These are phyloP conservation scores for Herpetomonas tarakana DNA, from an alignment of 208 protist genomes.

Conservation along the genomic window DNA sequence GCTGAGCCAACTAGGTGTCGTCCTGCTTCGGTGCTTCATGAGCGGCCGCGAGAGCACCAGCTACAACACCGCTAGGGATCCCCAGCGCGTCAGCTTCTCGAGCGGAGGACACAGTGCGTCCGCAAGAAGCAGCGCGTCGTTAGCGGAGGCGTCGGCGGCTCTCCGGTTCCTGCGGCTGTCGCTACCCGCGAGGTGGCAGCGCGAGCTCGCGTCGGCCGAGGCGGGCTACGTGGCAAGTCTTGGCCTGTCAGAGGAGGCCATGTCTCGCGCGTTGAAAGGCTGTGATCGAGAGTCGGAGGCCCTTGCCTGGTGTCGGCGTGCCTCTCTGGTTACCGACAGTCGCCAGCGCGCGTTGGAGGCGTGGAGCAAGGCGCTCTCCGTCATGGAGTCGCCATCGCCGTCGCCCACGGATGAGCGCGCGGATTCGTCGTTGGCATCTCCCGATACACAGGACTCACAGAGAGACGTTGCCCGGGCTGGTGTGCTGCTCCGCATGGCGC, in stretches of 20 bases:
- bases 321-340: constrained; percentile 24
- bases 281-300: constrained; percentile 60
- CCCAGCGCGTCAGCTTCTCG: constrained; percentile 17
- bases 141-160: constrained; percentile 18
- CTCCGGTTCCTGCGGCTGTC: constrained; percentile 41
- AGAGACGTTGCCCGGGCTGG: too few species aligned
- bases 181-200: constrained; percentile 58
- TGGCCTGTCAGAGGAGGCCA: constrained; percentile 24
- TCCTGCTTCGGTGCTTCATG: not conserved
- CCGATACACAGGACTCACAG: too few species aligned
- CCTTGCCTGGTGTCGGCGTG: constrained; percentile 63
- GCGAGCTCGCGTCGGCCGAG: constrained; percentile 43
- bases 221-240: constrained; percentile 47
- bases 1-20: not conserved
- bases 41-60: not conserved
- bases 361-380: constrained; percentile 42
- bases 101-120: not conserved
- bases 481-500: constrained; percentile 8
- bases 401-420: constrained; percentile 6
- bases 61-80: constrained; percentile 4
- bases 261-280: constrained; percentile 35
- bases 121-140: constrained; percentile 6
- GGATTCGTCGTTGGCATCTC: not conserved
- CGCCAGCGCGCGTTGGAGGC: constrained; percentile 22
- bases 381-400: constrained; percentile 30